These are phyloP conservation scores for Aspergillus nanangensis DNA, from an alignment of 495 filamentous ascomycete species.

Conservation along the genomic window DNA sequence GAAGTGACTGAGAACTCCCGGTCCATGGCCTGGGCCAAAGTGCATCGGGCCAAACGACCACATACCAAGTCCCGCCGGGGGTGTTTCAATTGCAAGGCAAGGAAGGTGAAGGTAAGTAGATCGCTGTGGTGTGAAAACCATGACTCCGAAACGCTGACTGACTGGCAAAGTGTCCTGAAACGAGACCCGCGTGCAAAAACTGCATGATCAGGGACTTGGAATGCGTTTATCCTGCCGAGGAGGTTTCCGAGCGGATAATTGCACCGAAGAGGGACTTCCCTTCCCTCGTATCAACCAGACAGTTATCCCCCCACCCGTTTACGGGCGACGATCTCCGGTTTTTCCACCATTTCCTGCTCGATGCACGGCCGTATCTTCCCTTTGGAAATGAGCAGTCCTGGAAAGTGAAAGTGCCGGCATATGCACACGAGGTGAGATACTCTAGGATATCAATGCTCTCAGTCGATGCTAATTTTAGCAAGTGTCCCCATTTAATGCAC, in stretches of 20 bases:
- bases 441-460: no score
- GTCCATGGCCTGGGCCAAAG: no score
- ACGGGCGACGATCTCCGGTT: constrained; percentile 55
- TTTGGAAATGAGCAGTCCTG: constrained; percentile 53
- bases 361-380: constrained; percentile 56
- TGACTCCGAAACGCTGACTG: background rate
- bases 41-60: constrained; percentile 9
- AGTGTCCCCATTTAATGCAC: constrained; percentile 45
- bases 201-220: constrained; percentile 52
- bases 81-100: constrained; percentile 61
- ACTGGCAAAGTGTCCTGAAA: constrained; percentile 46
- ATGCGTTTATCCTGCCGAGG: constrained; percentile 52
- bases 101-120: constrained; percentile 53
- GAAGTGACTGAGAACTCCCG: background rate
- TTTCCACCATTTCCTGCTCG: constrained; percentile 57
- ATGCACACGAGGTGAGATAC: constrained; percentile 49
- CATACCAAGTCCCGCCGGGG: constrained; percentile 61
- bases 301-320: constrained; percentile 28
- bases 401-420: constrained; percentile 53
- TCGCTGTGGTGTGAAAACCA: no score
- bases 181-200: constrained; percentile 51
- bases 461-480: no score
- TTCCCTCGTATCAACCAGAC: constrained; percentile 2
- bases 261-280: background rate
- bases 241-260: constrained; percentile 1